Base-by-base conservation (phyloP, 108 stramenopile species). In the Nitzschia putrida region DNA sequence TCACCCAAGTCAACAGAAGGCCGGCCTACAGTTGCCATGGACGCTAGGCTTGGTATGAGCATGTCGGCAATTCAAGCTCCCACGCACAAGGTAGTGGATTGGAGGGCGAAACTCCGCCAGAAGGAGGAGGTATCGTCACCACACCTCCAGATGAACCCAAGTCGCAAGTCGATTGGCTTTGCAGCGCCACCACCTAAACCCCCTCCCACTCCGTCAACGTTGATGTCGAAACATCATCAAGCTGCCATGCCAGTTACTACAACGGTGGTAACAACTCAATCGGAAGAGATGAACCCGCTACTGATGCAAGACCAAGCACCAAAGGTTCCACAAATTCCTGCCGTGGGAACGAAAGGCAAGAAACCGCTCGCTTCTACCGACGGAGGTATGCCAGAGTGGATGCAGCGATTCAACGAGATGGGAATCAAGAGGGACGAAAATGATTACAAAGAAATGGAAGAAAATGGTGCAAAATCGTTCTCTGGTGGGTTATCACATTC, bases 341-440 rank as follows among this genome's bases (percentile, higher is more conserved):
- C n/a, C n/a, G n/a, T n/a, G n/a, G n/a, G n/a, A n/a, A n/a, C n/a
- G n/a, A n/a, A n/a, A n/a, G n/a, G n/a, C n/a, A n/a, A n/a, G n/a
- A n/a, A n/a, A n/a, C n/a, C n/a, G 18, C 13, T n/a, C 20, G 18
- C 20, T 22, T 18, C 53, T 22, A 11, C 23, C 6, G 57, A 7
- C 16, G 23, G 42, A 9, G 18, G 7, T 25, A n/a, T 64, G 11
- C 61, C 61, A 10, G 61, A 64, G 18, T 64, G 61, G 61, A 64
- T 64, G 61, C 10, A 9, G 22, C n/a, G 25, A 24, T 49, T 44
- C 42, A 43, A 45, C 7, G 61, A 64, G 24, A 64, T 64, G 43
- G 61, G 61, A 7, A 44, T 64, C 43, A 14, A 25, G 20, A 12
- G 16, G 39, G 58, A 43, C n/a, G 42, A 29, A 44, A 24, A 49